Base-by-base conservation (phyloP, 2,329 filamentous ascomycete genomes). In the Incumbomyces lentus region DNA sequence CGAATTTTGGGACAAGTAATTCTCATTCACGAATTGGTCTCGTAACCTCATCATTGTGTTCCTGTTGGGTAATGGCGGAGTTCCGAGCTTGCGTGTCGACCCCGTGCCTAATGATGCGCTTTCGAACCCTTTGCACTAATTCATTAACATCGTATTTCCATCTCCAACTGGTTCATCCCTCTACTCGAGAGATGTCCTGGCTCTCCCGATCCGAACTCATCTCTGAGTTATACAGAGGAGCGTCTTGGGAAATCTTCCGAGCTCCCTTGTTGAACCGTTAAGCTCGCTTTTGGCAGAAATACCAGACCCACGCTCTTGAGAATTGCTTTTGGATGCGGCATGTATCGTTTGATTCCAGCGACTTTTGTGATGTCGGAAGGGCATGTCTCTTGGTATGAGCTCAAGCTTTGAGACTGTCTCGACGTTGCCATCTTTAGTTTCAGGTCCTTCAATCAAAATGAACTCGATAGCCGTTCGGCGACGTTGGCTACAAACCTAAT, bases 401-500 rank as follows among this genome's bases (percentile, higher is more conserved):
- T 82, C 78, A 62, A 95, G 86, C 0, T 84, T 81, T 1, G 89
- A 90, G 0, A 92, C 84, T 1, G 94, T 86, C 80, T 85, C 2
- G 78, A 86, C 54, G 95, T 86, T 11, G 72, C 70, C 0, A 95
- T 12, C 6, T 16, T 45, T 30, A 6, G 42, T 72, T 2, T 72
- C 70, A 1, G 78, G 73, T 59, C 89, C 81, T 37, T 76, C 75
- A 51, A 92, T 78, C 4, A 96, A 72, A 53, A 80, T 88, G 60
- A 92, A 88, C 63, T 96, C 90, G 2, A 95, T 75, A 63, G 96
- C 90, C 6, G 94, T 71, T 0, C 90, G 90, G 94, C 86, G 47
- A 95, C 95, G 62, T 96, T 96, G 62, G 96, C 90, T 19, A 90
- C 90, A 17, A 85, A 90, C 22, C 87, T 78, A 60, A 96, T 95